Evolutionary conservation across 1,284 basidiomycete genomes (phyloP).

Genomic region (Sporisorium sorghi): DNA sequence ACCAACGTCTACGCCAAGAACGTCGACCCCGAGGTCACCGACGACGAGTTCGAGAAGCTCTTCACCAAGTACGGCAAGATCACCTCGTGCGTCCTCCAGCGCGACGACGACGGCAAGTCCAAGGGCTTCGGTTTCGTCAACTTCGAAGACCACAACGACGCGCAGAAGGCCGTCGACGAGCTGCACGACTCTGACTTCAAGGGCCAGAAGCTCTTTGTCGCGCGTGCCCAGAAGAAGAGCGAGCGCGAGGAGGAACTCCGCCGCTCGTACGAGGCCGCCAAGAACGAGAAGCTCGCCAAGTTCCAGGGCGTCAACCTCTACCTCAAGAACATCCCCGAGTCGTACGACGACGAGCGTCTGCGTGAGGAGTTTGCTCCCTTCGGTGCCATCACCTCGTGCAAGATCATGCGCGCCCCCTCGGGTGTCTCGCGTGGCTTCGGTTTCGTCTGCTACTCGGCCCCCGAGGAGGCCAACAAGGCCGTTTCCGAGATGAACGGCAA

Average conservation of each 20-base stretch:
- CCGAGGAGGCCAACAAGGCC: slow-evolving; percentile 99
- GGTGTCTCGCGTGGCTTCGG: slow-evolving; percentile 93
- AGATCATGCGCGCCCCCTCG: slow-evolving; percentile 92
- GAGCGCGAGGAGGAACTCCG: slow-evolving; percentile 98
- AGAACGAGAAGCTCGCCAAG: slow-evolving; percentile 97
- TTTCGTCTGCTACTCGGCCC: slow-evolving; percentile 98
- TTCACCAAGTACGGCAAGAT: slow-evolving; percentile 85
- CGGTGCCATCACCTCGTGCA: slow-evolving; percentile 96
- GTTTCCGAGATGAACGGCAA: slow-evolving; percentile 99
- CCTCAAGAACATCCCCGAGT: slow-evolving; percentile 84
- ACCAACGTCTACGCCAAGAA: slow-evolving; percentile 99
- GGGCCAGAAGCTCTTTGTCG: slow-evolving; percentile 92
- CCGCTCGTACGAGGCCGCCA: slow-evolving; percentile 89
- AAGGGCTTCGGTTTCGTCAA: slow-evolving; percentile 99
- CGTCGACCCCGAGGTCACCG: slow-evolving; percentile 83
- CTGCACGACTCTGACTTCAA: slow-evolving; percentile 89
- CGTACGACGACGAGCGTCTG: slow-evolving; percentile 69
- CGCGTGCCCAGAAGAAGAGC: slow-evolving; percentile 97
- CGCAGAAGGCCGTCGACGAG: slow-evolving; percentile 86
- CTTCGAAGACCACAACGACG: slow-evolving; percentile 91
- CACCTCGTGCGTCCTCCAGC: slow-evolving; percentile 87
- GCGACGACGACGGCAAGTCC: slow-evolving; percentile 81
- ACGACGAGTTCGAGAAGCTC: slow-evolving; percentile 87
- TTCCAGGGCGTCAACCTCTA: slow-evolving; percentile 99
- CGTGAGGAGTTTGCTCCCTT: slow-evolving; percentile 87